A percentile compares a stretch with the other conserved stretches of the same genome.
Evolutionary conservation across 768 basidiomycete genomes (phyloP).

Genomic region (Leccinum barrowsii): DNA sequence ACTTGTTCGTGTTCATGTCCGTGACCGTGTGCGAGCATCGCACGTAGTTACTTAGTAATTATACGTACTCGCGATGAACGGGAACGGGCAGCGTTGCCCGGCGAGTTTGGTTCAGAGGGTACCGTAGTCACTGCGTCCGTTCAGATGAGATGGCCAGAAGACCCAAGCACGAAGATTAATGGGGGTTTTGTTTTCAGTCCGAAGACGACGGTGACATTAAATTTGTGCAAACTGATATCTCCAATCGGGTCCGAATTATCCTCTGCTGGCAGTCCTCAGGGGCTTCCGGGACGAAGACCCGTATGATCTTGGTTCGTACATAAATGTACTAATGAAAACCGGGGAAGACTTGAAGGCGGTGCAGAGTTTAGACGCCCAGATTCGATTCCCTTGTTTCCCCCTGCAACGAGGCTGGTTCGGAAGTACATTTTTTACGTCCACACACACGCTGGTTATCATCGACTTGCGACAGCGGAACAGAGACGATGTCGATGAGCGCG

Average conservation of each 20-base stretch:
- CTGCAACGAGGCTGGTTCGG: background rate
- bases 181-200: background rate
- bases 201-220: background rate
- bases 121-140: background rate
- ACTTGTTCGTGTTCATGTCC: background rate
- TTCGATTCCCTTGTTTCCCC: background rate
- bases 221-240: background rate
- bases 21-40: background rate
- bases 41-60: background rate
- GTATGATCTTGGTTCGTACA: background rate
- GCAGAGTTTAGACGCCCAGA: background rate
- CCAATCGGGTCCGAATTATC: background rate
- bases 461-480: background rate
- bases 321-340: background rate
- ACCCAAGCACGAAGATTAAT: background rate
- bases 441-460: background rate
- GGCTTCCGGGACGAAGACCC: background rate
- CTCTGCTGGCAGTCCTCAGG: background rate
- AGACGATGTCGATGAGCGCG: constrained; percentile 41
- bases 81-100: background rate
- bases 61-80: background rate
- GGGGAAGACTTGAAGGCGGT: background rate
- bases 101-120: background rate
- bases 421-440: background rate
- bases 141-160: background rate